Percentiles rank a stretch among this genome's conserved stretches.
These are phyloP conservation scores for Agrocybe pediades DNA, from an alignment of 768 basidiomycete species.

Conservation along the genomic window DNA sequence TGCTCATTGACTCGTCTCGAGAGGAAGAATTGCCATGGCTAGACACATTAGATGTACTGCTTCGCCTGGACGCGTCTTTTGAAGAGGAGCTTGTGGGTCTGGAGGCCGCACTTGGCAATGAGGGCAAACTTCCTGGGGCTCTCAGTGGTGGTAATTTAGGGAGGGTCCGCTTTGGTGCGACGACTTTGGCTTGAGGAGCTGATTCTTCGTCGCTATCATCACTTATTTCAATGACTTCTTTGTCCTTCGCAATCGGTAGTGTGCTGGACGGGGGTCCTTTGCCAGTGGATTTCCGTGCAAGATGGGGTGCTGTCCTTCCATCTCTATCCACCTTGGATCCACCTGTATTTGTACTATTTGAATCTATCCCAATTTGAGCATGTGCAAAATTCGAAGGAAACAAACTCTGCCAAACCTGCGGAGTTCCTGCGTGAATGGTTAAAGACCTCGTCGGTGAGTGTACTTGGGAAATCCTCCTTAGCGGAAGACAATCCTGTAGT, in stretches of 20 bases:
- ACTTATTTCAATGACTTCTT: constrained; percentile 4
- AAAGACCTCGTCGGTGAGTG: neutral
- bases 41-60: neutral
- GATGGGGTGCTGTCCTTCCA: neutral
- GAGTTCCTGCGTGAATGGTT: neutral
- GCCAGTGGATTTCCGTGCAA: neutral
- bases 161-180: neutral
- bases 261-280: neutral
- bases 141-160: neutral
- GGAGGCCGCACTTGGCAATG: neutral
- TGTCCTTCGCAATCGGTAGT: neutral
- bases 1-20: neutral
- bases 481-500: neutral
- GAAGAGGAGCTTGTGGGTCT: neutral
- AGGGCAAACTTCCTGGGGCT: neutral
- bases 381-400: neutral
- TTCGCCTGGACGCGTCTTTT: neutral
- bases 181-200: neutral
- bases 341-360: neutral
- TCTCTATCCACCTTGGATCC: too few species aligned
- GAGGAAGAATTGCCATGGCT: neutral
- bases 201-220: constrained; percentile 4
- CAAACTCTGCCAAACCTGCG: neutral
- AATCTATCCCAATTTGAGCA: neutral
- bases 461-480: neutral